Evolutionary conservation across 2,329 filamentous ascomycete genomes (phyloP).

Genomic region (Helicocarpus griseus): DNA sequence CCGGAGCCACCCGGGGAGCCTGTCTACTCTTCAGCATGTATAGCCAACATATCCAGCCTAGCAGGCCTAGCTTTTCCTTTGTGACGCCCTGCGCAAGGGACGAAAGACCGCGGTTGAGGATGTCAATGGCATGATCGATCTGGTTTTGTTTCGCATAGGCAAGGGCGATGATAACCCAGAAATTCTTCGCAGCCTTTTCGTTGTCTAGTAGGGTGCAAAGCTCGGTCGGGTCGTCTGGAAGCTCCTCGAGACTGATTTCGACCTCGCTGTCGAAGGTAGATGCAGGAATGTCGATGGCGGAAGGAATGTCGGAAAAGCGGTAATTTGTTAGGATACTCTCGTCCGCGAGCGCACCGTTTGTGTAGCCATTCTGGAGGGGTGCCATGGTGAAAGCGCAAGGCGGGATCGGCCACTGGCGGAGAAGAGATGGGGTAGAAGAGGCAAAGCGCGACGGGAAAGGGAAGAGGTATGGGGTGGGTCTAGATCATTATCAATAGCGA

Average conservation of each 20-base stretch:
- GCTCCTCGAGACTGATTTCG: conserved; percentile 84
- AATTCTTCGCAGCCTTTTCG: conserved; percentile 79
- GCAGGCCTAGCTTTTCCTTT: conserved; percentile 75
- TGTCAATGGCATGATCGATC: conserved; percentile 69
- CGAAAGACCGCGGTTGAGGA: conserved; percentile 61
- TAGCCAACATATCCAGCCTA: conserved; percentile 82
- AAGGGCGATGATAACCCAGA: conserved; percentile 96
- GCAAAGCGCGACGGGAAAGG: background rate
- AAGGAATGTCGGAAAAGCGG: conserved; percentile 54
- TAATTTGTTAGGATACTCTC: conserved; percentile 26
- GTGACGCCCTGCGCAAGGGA: conserved; percentile 60
- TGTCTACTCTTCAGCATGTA: conserved; percentile 82
- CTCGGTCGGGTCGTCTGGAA: conserved; percentile 89
- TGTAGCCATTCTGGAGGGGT: conserved; percentile 39
- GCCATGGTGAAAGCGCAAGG: conserved; percentile 35
- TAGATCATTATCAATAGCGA: conserved; percentile 1
- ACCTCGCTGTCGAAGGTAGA: conserved; percentile 58
- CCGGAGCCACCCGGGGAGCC: conserved; percentile 58
- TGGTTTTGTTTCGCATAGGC: conserved; percentile 95
- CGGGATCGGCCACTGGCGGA: background rate
- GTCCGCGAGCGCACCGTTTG: conserved; percentile 37
- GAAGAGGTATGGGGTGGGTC: background rate
- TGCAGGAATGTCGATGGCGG: conserved; percentile 55
- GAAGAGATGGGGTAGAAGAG: background rate
- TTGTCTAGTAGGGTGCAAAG: conserved; percentile 92